Evolutionary conservation across 345 rosid genomes (phyloP).

Genomic region (Eucalyptus cloeziana): DNA sequence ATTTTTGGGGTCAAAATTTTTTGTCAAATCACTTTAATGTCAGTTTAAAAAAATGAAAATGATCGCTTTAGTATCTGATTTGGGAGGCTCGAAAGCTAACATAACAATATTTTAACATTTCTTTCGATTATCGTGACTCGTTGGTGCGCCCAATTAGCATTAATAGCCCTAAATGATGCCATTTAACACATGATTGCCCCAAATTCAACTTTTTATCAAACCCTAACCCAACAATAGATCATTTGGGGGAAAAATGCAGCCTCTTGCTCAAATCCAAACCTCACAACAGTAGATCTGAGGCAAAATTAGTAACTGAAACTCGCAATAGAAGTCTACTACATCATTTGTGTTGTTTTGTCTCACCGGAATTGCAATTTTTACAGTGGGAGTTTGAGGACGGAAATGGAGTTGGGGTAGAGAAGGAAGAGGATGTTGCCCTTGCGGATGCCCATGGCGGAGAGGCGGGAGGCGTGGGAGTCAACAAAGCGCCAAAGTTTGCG

Average conservation of each 20-base stretch:
- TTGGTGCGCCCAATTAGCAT: no score
- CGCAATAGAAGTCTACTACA: not conserved
- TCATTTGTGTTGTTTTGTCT: not conserved
- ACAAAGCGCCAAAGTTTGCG: constrained; percentile 55
- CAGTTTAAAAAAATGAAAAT: rapidly evolving
- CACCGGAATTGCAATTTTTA: not conserved
- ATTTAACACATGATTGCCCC: not conserved
- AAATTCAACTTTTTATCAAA: not conserved
- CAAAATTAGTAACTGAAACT: not conserved
- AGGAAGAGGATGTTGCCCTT: constrained; percentile 68
- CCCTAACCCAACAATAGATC: not conserved
- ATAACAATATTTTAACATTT: no score
- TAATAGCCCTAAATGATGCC: not conserved
- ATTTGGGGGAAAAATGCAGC: not conserved
- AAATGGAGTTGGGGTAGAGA: constrained; percentile 63
- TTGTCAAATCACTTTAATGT: rapidly evolving
- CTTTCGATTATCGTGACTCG: rapidly evolving
- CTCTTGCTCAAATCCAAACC: not conserved
- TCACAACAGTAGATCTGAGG: not conserved
- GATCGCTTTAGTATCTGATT: not conserved
- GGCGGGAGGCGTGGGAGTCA: constrained; percentile 41
- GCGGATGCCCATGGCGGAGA: constrained; percentile 58
- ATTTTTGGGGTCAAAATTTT: no score
- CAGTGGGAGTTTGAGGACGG: constrained; percentile 24
- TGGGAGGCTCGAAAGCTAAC: rapidly evolving